Percentiles rank a stretch among this genome's conserved stretches.
Conservation (phyloP, 2,329 filamentous ascomycete genomes). For the Corinectria fuckeliana region DNA sequence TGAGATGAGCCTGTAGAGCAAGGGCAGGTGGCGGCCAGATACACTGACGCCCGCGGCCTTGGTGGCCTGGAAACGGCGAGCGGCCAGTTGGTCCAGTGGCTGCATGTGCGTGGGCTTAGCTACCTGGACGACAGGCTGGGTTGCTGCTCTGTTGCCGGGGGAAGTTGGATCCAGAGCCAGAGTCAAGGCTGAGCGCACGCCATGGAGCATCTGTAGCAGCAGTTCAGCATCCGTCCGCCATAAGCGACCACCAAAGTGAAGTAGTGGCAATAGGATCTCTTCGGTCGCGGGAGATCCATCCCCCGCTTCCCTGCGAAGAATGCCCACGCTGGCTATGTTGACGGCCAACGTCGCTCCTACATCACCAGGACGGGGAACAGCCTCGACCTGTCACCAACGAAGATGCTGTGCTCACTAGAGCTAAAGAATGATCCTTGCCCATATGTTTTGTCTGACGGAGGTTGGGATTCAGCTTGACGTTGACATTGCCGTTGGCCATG, state of each 20-base stretch:
- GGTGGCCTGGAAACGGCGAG: constrained; percentile 55
- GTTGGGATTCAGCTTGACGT: background rate
- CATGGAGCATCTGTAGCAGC: constrained; percentile 31
- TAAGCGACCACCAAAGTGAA: background rate
- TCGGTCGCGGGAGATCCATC: constrained; percentile 21
- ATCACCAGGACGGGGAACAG: background rate
- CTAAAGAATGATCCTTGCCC: background rate
- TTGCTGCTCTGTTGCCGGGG: constrained; percentile 11
- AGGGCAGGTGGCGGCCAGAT: constrained; percentile 58
- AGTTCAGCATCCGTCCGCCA: background rate
- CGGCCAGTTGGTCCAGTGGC: constrained; percentile 54
- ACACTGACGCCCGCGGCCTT: constrained; percentile 56
- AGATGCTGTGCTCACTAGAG: background rate
- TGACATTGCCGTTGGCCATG: background rate
- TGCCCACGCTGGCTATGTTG: background rate
- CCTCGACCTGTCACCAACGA: background rate
- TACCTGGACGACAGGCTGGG: constrained; percentile 25
- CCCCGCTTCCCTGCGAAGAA: background rate
- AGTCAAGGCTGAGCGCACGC: constrained; percentile 36
- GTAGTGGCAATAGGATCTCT: background rate
- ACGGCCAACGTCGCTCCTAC: background rate
- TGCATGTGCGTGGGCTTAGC: constrained; percentile 49
- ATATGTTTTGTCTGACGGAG: background rate
- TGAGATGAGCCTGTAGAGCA: constrained; percentile 63
- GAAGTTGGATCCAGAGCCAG: constrained; percentile 28